A percentile compares a stretch with the other conserved stretches of the same genome.
Conservation (phyloP, 2,329 filamentous ascomycete genomes). For the Xylaria sp. region DNA sequence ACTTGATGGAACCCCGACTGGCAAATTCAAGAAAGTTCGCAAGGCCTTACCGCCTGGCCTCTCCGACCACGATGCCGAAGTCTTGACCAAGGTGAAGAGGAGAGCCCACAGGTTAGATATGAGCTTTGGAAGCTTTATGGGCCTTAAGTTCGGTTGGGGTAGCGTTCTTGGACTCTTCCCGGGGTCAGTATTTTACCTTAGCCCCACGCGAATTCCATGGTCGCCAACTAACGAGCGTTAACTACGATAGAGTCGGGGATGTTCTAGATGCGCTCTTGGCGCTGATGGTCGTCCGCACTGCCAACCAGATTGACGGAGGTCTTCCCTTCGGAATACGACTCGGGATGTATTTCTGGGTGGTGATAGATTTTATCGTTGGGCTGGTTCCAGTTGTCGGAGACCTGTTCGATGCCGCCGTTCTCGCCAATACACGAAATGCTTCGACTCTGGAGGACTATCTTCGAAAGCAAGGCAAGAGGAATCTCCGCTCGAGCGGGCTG, state of each 20-base stretch:
- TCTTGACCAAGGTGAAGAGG: slow-evolving; percentile 85
- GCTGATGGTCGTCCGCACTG: slow-evolving; percentile 73
- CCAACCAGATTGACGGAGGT: slow-evolving; percentile 74
- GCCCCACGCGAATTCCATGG: neutral
- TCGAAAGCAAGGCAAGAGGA: slow-evolving; percentile 66
- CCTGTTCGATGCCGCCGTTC: slow-evolving; percentile 70
- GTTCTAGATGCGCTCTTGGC: slow-evolving; percentile 73
- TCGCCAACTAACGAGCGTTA: slow-evolving; percentile 25
- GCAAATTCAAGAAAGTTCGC: slow-evolving; percentile 80
- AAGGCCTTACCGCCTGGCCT: slow-evolving; percentile 84
- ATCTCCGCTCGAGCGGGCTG: slow-evolving; percentile 50
- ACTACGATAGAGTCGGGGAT: slow-evolving; percentile 67
- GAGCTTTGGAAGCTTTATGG: slow-evolving; percentile 78
- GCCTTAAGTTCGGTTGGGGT: slow-evolving; percentile 86
- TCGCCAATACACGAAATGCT: slow-evolving; percentile 77
- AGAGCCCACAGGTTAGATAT: slow-evolving; percentile 86
- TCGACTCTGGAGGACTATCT: slow-evolving; percentile 69
- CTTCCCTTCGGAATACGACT: slow-evolving; percentile 63
- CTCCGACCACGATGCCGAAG: slow-evolving; percentile 76
- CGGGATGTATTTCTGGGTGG: slow-evolving; percentile 81
- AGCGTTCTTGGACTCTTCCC: slow-evolving; percentile 84
- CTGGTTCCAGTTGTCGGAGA: slow-evolving; percentile 79
- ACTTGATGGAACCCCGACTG: slow-evolving; percentile 63
- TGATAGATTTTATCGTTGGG: slow-evolving; percentile 73
- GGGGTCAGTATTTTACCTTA: slow-evolving; percentile 57